Percentiles rank a stretch among this genome's conserved stretches.
Conservation (phyloP, 163 green algal genomes). For the Scenedesmus sp. region DNA sequence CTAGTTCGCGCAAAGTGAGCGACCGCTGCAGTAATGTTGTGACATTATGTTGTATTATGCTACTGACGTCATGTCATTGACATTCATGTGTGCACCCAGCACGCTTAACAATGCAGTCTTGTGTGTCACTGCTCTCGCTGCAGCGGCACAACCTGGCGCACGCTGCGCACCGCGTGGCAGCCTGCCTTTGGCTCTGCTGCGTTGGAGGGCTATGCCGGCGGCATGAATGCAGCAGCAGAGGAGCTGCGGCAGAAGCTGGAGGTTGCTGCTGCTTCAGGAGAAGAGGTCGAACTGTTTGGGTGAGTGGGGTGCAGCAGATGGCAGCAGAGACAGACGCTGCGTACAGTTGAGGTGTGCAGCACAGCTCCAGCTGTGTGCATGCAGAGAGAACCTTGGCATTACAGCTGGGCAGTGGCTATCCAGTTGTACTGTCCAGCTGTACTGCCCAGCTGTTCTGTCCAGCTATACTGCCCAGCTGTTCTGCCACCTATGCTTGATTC, state of each 20-base stretch:
- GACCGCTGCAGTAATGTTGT: neutral
- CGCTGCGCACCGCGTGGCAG: slow-evolving; percentile 50
- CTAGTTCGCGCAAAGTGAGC: slow-evolving; percentile 16
- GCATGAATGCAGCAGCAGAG: slow-evolving; percentile 49
- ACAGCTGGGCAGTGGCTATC: slow-evolving; percentile 2
- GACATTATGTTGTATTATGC: neutral
- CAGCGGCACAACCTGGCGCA: slow-evolving; percentile 52
- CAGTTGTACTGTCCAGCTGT: neutral
- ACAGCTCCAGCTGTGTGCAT: too few species aligned
- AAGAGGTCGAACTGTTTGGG: slow-evolving; percentile 7
- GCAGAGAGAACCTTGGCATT: neutral
- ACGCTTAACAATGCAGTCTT: too few species aligned
- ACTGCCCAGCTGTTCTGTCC: too few species aligned
- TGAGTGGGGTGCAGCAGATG: neutral
- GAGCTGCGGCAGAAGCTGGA: slow-evolving; percentile 38
- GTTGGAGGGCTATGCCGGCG: slow-evolving; percentile 52
- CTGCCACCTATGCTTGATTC: too few species aligned
- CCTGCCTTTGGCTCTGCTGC: slow-evolving; percentile 52
- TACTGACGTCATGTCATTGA: neutral
- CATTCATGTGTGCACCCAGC: too few species aligned
- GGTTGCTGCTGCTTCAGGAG: neutral
- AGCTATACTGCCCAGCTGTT: neutral
- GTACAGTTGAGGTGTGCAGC: neutral
- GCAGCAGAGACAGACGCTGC: neutral
- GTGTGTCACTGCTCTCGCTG: neutral